Conservation (phyloP, 345 rosid genomes). For the Heritiera fomes region DNA sequence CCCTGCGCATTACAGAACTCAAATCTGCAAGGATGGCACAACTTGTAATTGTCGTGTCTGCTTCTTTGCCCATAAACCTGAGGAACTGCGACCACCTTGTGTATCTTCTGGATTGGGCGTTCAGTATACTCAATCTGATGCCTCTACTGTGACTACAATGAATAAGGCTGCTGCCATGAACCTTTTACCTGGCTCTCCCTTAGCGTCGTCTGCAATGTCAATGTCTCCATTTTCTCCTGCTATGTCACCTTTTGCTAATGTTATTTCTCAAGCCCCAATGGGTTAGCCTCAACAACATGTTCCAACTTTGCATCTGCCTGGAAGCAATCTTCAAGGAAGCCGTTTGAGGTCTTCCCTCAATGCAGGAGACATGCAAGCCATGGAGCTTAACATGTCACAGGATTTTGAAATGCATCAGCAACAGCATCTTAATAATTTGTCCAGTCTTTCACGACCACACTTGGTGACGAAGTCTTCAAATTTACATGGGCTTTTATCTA, state of each 20-base stretch:
- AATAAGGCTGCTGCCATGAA: constrained; percentile 44
- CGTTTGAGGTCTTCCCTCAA: constrained; percentile 48
- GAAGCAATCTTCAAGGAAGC: constrained; percentile 46
- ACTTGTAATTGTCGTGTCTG: constrained; percentile 48
- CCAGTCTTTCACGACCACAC: constrained; percentile 32
- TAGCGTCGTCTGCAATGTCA: constrained; percentile 40
- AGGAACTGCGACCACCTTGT: constrained; percentile 46
- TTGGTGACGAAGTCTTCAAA: constrained; percentile 34
- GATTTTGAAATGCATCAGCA: constrained; percentile 42
- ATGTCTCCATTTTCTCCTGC: constrained; percentile 37
- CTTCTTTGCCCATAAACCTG: constrained; percentile 47
- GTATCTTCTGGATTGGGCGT: constrained; percentile 47
- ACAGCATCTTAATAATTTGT: constrained; percentile 35
- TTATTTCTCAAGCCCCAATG: constrained; percentile 32
- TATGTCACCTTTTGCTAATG: constrained; percentile 39
- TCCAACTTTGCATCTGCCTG: constrained; percentile 45
- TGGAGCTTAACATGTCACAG: constrained; percentile 27
- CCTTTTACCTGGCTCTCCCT: constrained; percentile 48
- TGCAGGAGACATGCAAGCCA: constrained; percentile 42
- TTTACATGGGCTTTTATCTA: constrained; percentile 42
- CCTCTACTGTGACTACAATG: constrained; percentile 27
- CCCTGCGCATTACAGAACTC: constrained; percentile 54
- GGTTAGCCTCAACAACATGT: constrained; percentile 46
- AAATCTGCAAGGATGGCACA: constrained; percentile 53
- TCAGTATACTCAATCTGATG: constrained; percentile 42